Base-by-base conservation (phyloP, 129 eudicot genomes). In the Artemisia annua region DNA sequence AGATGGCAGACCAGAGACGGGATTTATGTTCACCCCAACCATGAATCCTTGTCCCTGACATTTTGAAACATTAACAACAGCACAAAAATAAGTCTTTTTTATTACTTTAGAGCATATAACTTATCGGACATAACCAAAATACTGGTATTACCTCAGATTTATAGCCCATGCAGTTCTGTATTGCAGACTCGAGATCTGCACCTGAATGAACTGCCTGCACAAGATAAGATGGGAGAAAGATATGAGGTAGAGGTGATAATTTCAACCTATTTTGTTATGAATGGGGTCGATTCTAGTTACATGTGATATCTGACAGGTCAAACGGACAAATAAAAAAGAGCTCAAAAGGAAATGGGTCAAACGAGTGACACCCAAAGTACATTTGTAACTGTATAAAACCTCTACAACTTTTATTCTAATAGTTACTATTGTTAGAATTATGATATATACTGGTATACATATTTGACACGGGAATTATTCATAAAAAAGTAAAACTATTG, bases 191-290 rank as follows among this genome's bases (percentile, higher is more conserved):
- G 48, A 93, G 96, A 84, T 93, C 96, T 49, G 98, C 98, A 11
- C 98, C 98, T 66, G 98, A 93, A 85, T 93, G 98, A 85, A 93
- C 98, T 66, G 96, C 98, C 98, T 92, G 87, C 85, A 75, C 12
- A 68, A 71, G 63, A 55, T 46, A 61, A 63, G 66, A 30, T 17
- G 26, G 48, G 17, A 18, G 48, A n/a, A 53, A 62, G 66, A 62
- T 70, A 61, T 57, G 67, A 39, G 46, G 10, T 39, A 39, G 46
- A 39, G 46, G 9, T 39, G 46, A 39, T 39, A 39, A 39, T 39
- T 6, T 39, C 0, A 39, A 39, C 9, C 46, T 6, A 39, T 39
- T 7, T 39, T 6, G 1, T 39, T 39, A 39, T 39, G 9, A 39
- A 39, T 39, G 46, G 10, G 46, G 46, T 39, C 10, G 10, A 39